Percentiles rank a stretch among this genome's conserved stretches.
Evolutionary conservation across 2,329 filamentous ascomycete genomes (phyloP).

Genomic region (Cadophora sp.): DNA sequence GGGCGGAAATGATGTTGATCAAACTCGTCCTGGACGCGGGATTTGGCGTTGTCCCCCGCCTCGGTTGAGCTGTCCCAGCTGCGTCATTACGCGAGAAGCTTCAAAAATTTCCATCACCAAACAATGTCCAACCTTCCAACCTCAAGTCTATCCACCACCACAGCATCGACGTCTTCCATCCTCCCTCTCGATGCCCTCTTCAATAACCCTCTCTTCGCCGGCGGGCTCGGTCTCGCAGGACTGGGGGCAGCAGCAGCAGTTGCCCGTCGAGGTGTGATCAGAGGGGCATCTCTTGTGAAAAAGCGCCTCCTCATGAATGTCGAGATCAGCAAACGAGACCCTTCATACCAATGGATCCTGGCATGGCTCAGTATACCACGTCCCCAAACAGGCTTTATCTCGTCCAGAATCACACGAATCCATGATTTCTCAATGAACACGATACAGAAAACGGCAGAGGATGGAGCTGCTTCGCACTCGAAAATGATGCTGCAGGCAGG

Average conservation of each 20-base stretch:
- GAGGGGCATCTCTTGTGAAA: slow-evolving; percentile 76
- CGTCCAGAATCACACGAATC: slow-evolving; percentile 63
- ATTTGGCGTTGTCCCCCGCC: not conserved
- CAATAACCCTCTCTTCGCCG: slow-evolving; percentile 68
- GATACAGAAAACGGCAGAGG: slow-evolving; percentile 59
- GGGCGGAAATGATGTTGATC: not conserved
- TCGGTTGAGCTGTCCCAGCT: slow-evolving; percentile 2
- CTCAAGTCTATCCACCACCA: slow-evolving; percentile 16
- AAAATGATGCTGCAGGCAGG: slow-evolving; percentile 91
- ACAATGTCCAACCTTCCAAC: slow-evolving; percentile 8
- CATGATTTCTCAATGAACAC: slow-evolving; percentile 66
- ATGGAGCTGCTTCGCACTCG: slow-evolving; percentile 73
- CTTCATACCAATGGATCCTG: slow-evolving; percentile 92
- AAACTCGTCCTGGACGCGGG: not conserved
- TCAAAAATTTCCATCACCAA: slow-evolving; percentile 19
- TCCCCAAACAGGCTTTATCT: slow-evolving; percentile 53
- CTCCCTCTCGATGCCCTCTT: slow-evolving; percentile 64
- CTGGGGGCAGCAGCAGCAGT: slow-evolving; percentile 83
- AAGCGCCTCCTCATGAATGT: slow-evolving; percentile 91
- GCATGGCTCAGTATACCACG: slow-evolving; percentile 92
- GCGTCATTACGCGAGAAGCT: slow-evolving; percentile 8
- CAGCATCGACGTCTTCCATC: slow-evolving; percentile 34
- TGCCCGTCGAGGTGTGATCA: slow-evolving; percentile 77
- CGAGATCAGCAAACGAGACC: slow-evolving; percentile 93
- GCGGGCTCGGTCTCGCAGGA: slow-evolving; percentile 89